A percentile compares a stretch with the other conserved stretches of the same genome.
Conservation (phyloP, 2,329 filamentous ascomycete genomes). For the Stagonosporopsis cucurbitacearum region DNA sequence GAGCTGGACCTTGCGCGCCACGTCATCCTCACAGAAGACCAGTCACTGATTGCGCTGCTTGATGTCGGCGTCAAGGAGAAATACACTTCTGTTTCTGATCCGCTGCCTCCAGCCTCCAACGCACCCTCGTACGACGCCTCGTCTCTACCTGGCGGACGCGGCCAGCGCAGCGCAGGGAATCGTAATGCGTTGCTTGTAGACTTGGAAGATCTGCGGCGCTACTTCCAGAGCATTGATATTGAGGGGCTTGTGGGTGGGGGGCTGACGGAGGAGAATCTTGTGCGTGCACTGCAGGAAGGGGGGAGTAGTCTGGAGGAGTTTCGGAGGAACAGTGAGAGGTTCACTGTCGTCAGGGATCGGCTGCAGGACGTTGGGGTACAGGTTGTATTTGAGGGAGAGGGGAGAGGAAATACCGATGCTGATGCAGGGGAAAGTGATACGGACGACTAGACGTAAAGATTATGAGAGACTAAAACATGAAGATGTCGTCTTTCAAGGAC, state of each 20-base stretch:
- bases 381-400: slow-evolving; percentile 32
- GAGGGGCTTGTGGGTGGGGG: slow-evolving; percentile 25
- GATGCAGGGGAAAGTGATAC: not conserved
- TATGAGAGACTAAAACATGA: not conserved
- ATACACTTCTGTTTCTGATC: slow-evolving; percentile 74
- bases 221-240: slow-evolving; percentile 38
- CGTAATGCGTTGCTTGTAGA: slow-evolving; percentile 32
- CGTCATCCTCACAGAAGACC: slow-evolving; percentile 77
- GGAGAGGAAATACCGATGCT: not conserved
- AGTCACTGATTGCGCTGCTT: slow-evolving; percentile 71
- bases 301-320: slow-evolving; percentile 38
- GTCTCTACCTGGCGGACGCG: not conserved
- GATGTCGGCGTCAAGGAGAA: slow-evolving; percentile 66
- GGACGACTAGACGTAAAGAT: not conserved
- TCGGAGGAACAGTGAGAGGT: slow-evolving; percentile 32
- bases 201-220: slow-evolving; percentile 34
- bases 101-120: slow-evolving; percentile 71
- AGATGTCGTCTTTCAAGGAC: no score
- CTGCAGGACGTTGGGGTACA: slow-evolving; percentile 37
- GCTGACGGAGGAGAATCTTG: slow-evolving; percentile 28
- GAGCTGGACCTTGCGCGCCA: slow-evolving; percentile 70
- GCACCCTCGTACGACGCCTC: slow-evolving; percentile 31
- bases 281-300: slow-evolving; percentile 26
- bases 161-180: slow-evolving; percentile 9
- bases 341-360: slow-evolving; percentile 25